Evolutionary conservation across 345 rosid species (phyloP).

Genomic region (Eucalyptus tenuipes): DNA sequence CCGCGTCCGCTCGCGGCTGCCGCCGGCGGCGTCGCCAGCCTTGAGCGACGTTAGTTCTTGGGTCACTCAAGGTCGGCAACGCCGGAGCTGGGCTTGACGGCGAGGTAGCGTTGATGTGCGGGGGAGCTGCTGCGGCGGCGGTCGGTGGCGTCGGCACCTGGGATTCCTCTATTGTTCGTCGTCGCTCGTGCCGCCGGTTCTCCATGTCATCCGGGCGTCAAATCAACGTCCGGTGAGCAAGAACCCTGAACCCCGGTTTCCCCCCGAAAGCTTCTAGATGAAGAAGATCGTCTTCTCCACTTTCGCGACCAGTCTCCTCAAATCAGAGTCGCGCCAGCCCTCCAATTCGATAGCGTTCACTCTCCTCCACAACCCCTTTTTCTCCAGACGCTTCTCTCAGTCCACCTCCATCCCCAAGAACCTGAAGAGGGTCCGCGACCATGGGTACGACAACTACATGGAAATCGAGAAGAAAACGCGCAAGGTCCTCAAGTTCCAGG

Average conservation of each 20-base stretch:
- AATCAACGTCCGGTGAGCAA: neutral
- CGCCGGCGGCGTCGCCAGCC: neutral
- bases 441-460: slow-evolving; percentile 94
- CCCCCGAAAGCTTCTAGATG: neutral
- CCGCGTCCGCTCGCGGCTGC: neutral
- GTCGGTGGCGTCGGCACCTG: neutral
- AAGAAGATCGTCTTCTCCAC: neutral
- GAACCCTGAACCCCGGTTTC: neutral
- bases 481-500: slow-evolving; percentile 66
- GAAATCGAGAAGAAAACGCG: slow-evolving; percentile 83
- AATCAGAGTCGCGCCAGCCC: neutral
- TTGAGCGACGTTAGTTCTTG: neutral
- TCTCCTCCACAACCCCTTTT: neutral
- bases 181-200: neutral
- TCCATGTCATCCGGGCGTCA: neutral
- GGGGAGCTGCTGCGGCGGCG: neutral
- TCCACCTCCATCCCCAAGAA: slow-evolving; percentile 81
- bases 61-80: neutral
- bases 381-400: slow-evolving; percentile 32
- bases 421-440: slow-evolving; percentile 72
- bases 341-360: neutral
- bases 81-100: neutral
- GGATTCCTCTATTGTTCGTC: neutral
- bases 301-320: neutral
- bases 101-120: neutral